Evolutionary conservation across 192 early-diverging fungal species (phyloP).

Genomic region (Coemansia sp.): DNA sequence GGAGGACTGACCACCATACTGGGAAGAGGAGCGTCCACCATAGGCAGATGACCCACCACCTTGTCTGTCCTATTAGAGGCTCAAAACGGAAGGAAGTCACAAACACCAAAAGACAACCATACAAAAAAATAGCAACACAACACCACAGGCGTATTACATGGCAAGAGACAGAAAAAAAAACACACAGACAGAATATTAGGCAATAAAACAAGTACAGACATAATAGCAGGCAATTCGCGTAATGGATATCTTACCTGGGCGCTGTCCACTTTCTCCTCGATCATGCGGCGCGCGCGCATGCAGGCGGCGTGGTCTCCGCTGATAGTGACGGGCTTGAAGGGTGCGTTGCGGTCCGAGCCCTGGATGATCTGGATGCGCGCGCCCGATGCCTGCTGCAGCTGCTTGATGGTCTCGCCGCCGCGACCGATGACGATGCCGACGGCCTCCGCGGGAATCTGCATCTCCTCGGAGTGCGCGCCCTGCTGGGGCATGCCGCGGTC

Average conservation of each 20-base stretch:
- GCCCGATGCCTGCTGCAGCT: conserved; percentile 40
- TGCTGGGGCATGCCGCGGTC: not conserved
- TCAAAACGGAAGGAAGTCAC: conserved; percentile 1
- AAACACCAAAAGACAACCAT: not conserved
- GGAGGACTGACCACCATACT: not conserved
- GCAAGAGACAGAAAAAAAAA: not conserved
- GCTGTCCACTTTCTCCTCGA: conserved; percentile 47
- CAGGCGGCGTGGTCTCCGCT: conserved; percentile 29
- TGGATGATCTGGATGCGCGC: conserved; percentile 46
- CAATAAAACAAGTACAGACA: not conserved
- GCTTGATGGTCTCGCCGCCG: conserved; percentile 51
- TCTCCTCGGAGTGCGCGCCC: conserved; percentile 27
- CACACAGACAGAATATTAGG: not conserved
- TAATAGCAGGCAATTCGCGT: not conserved
- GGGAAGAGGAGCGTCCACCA: conserved; percentile 15
- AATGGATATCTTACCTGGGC: conserved; percentile 27
- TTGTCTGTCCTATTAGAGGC: conserved; percentile 15
- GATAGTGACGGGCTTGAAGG: conserved; percentile 37
- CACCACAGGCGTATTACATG: not conserved
- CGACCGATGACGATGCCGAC: conserved; percentile 49
- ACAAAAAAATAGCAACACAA: not conserved
- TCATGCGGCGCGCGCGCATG: conserved; percentile 41
- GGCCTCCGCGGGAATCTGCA: conserved; percentile 41
- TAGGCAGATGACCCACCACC: conserved; percentile 7
- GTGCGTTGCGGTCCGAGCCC: conserved; percentile 34